Evolutionary conservation across 306 rosid species (phyloP).

Genomic region (Oxytropis ochrocephala): DNA sequence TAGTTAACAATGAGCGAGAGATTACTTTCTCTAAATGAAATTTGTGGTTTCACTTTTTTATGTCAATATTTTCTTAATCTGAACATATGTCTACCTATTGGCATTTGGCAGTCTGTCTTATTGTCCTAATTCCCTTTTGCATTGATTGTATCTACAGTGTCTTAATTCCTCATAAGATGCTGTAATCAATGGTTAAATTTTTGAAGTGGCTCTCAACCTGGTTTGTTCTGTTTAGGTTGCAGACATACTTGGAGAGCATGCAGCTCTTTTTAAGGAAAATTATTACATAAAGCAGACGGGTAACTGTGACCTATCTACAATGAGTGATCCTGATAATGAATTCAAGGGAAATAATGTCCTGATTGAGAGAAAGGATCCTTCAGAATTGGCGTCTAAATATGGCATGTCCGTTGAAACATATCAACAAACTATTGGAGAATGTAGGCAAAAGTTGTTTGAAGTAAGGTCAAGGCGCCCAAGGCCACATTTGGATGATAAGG

Average conservation of each 20-base stretch:
- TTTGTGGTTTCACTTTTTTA: background rate
- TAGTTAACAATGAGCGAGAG: background rate
- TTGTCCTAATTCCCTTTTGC: background rate
- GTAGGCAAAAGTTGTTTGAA: conserved; percentile 71
- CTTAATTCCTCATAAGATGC: background rate
- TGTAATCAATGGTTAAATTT: background rate
- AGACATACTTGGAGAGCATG: conserved; percentile 79
- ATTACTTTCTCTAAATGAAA: background rate
- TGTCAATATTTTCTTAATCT: background rate
- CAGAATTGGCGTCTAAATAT: conserved; percentile 61
- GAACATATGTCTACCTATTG: background rate
- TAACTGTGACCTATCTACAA: conserved; percentile 74
- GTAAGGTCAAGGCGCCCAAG: conserved; percentile 66
- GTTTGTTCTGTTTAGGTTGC: conserved; percentile 48
- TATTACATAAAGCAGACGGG: conserved; percentile 66
- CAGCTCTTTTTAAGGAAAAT: conserved; percentile 68
- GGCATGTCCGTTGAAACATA: conserved; percentile 61
- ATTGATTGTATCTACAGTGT: background rate
- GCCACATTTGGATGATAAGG: conserved; percentile 97
- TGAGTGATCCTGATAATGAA: conserved; percentile 93
- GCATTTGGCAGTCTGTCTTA: background rate
- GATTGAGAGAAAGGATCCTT: conserved; percentile 56
- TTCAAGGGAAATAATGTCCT: conserved; percentile 76
- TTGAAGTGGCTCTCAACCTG: conserved; percentile 2
- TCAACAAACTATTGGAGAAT: conserved; percentile 59